Conservation (phyloP, 768 basidiomycete genomes). For the Austroboletus festivus region DNA sequence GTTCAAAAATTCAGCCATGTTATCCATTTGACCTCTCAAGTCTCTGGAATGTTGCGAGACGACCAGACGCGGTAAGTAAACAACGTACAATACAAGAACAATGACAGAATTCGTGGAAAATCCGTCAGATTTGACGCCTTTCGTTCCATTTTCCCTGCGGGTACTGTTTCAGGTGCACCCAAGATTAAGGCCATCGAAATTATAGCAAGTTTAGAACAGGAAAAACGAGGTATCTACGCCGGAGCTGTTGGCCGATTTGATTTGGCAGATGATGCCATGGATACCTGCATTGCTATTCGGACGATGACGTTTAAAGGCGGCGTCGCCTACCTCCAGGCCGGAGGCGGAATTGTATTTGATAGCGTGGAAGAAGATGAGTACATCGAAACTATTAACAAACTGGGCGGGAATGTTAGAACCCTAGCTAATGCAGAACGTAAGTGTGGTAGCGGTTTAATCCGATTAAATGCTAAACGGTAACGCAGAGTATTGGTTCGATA, state of each 20-base stretch:
- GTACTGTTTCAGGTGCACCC: slow-evolving; percentile 97
- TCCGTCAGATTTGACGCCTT: slow-evolving; percentile 88
- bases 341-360: slow-evolving; percentile 96
- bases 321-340: slow-evolving; percentile 88
- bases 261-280: slow-evolving; percentile 92
- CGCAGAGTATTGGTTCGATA: slow-evolving; percentile 67
- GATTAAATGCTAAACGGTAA: slow-evolving; percentile 17
- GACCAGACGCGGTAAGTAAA: slow-evolving; percentile 71
- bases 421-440: slow-evolving; percentile 85
- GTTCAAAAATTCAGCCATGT: slow-evolving; percentile 97
- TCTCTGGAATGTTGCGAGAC: slow-evolving; percentile 80
- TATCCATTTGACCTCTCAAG: slow-evolving; percentile 94
- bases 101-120: slow-evolving; percentile 3
- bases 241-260: slow-evolving; percentile 98
- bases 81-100: neutral
- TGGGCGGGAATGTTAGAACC: slow-evolving; percentile 81
- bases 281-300: slow-evolving; percentile 97
- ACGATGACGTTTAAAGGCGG: slow-evolving; percentile 98
- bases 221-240: slow-evolving; percentile 91
- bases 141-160: slow-evolving; percentile 97
- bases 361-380: slow-evolving; percentile 98
- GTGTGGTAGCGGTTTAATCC: slow-evolving; percentile 28
- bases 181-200: slow-evolving; percentile 99
- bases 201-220: slow-evolving; percentile 79
- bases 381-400: slow-evolving; percentile 91